A percentile compares a stretch with the other conserved stretches of the same genome.
Evolutionary conservation across 495 filamentous ascomycete species (phyloP).

Genomic region (Penicillium mononematosum): DNA sequence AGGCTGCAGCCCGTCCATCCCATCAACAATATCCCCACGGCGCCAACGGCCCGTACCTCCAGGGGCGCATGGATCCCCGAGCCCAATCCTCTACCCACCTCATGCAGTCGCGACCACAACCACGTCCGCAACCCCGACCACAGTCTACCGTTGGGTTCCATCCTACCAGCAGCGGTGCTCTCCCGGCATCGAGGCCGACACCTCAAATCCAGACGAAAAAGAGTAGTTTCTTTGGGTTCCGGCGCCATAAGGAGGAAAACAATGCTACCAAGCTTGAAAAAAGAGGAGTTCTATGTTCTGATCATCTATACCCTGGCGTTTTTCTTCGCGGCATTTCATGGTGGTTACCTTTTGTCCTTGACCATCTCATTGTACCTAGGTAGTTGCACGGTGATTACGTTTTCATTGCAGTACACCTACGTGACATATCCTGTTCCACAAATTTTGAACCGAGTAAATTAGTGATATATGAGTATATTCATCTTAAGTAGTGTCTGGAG

Average conservation of each 20-base stretch:
- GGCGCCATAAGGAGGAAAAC: conserved; percentile 30
- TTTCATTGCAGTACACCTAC: not conserved
- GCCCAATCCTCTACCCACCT: conserved; percentile 24
- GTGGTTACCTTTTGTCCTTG: not conserved
- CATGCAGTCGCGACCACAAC: conserved; percentile 13
- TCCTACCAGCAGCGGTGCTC: conserved; percentile 21
- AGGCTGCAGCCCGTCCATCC: conserved; percentile 14
- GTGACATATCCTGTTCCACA: not conserved
- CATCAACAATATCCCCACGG: conserved; percentile 16
- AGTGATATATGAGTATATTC: not conserved
- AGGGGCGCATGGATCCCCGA: conserved; percentile 20
- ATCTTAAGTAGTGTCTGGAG: too few species aligned
- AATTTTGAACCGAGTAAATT: not conserved
- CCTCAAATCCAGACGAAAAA: conserved; percentile 41
- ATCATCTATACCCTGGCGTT: conserved; percentile 26
- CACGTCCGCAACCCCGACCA: conserved; percentile 16
- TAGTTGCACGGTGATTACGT: too few species aligned
- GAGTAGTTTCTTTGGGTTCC: conserved; percentile 52
- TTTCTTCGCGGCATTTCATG: not conserved
- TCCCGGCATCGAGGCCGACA: conserved; percentile 12
- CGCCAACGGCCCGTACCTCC: conserved; percentile 20
- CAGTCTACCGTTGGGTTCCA: conserved; percentile 19
- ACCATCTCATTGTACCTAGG: not conserved
- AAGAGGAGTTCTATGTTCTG: conserved; percentile 57
- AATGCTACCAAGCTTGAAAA: conserved; percentile 41